These are phyloP conservation scores for Omphalea diandra DNA, from an alignment of 441 rosid genomes.

Conservation along the genomic window DNA sequence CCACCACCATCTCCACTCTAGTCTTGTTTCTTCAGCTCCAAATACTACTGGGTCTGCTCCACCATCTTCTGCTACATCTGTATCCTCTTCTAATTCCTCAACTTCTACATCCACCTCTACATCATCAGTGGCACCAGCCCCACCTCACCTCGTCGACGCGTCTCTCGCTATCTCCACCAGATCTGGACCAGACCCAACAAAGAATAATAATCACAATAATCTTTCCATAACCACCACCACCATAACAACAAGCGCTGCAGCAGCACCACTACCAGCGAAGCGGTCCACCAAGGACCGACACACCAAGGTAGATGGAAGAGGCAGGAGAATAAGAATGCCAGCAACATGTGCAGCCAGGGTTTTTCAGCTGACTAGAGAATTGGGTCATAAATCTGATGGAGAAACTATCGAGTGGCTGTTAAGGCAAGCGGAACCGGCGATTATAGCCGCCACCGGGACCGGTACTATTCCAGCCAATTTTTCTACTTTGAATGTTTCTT, in stretches of 20 bases:
- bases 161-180: conserved; percentile 75
- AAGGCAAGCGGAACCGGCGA: conserved; percentile 71
- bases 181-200: conserved; percentile 47
- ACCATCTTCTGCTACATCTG: conserved; percentile 21
- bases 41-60: background rate
- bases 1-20: background rate
- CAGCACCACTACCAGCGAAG: conserved; percentile 32
- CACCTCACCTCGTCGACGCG: conserved; percentile 53
- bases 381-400: conserved; percentile 75
- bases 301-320: conserved; percentile 78
- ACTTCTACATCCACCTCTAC: conserved; percentile 33
- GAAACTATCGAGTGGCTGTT: conserved; percentile 79
- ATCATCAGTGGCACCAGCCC: conserved; percentile 27
- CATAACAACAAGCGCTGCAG: conserved; percentile 8
- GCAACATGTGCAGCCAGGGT: conserved; percentile 81
- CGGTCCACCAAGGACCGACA: conserved; percentile 71
- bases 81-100: conserved; percentile 31
- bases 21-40: conserved; percentile 16
- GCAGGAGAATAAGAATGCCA: conserved; percentile 79
- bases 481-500: conserved; percentile 55
- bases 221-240: conserved; percentile 7
- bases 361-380: conserved; percentile 73
- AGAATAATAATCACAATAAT: conserved; percentile 28
- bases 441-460: conserved; percentile 69
- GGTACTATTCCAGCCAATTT: conserved; percentile 81